These are phyloP conservation scores for Phytophthora sp. DNA, from an alignment of 352 stramenopile genomes.

Conservation along the genomic window DNA sequence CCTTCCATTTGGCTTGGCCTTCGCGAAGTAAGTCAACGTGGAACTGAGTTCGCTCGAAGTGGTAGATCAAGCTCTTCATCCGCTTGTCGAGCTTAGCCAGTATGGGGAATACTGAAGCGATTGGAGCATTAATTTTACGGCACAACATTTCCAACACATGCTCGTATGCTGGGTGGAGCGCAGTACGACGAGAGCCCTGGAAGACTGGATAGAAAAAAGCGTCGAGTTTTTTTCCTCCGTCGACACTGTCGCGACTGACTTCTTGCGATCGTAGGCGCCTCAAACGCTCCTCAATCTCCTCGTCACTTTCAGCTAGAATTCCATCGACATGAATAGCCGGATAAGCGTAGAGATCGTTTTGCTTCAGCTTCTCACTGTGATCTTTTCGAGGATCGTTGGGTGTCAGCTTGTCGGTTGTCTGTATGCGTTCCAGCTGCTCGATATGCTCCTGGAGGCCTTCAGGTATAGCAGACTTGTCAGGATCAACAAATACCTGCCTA, in stretches of 20 bases:
- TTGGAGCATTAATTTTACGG: conserved; percentile 66
- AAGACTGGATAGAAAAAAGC: conserved; percentile 63
- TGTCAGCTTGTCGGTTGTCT: conserved; percentile 18
- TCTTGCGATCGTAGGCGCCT: conserved; percentile 29
- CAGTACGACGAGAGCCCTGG: conserved; percentile 8
- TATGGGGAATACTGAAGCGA: conserved; percentile 45
- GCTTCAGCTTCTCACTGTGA: conserved; percentile 21
- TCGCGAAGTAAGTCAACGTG: conserved; percentile 22
- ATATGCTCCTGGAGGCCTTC: conserved; percentile 52
- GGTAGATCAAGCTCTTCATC: conserved; percentile 36
- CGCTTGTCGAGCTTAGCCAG: conserved; percentile 41
- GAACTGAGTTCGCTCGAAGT: conserved; percentile 33
- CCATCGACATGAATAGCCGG: conserved; percentile 60
- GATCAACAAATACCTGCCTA: conserved; percentile 47
- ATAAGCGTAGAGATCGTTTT: conserved; percentile 53
- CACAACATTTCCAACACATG: conserved; percentile 64
- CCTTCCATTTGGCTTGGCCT: conserved; percentile 24
- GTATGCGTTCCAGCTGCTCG: conserved; percentile 41
- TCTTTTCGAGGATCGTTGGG: conserved; percentile 22
- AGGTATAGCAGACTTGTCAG: conserved; percentile 46
- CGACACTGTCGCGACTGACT: conserved; percentile 10
- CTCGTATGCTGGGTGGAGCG: conserved; percentile 65
- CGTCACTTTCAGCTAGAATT: conserved; percentile 52
- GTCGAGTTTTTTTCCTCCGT: conserved; percentile 19
- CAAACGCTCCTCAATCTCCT: conserved; percentile 62